Percentiles rank a stretch among this genome's conserved stretches.
These are phyloP conservation scores for Saccharomycopsis hybrid DNA, from an alignment of 1,139 yeast species.

Conservation along the genomic window DNA sequence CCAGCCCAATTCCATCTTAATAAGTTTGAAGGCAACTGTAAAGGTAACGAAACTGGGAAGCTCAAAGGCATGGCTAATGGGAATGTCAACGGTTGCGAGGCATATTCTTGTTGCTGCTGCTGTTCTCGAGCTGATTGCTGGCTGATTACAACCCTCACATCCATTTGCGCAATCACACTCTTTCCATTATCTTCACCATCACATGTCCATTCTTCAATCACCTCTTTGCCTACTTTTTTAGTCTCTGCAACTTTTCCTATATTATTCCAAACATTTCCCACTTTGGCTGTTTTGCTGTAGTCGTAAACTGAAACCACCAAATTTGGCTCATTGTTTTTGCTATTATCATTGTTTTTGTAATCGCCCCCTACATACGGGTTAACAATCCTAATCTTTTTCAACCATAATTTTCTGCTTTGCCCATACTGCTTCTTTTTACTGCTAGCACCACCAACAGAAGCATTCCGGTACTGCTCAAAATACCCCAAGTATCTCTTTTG, in stretches of 20 bases:
- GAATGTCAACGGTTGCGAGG: constrained; percentile 15
- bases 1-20: too few relatives aligned
- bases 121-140: too few relatives aligned
- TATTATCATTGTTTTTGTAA: neutral
- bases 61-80: constrained; percentile 27
- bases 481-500: constrained; percentile 66
- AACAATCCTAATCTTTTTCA: neutral
- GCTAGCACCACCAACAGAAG: neutral
- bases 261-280: neutral
- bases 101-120: too few relatives aligned
- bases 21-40: too few relatives aligned
- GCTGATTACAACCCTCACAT: too few relatives aligned
- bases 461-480: constrained; percentile 12
- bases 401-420: neutral
- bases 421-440: neutral
- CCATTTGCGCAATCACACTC: neutral
- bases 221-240: neutral
- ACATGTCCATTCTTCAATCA: constrained; percentile 22
- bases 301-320: neutral
- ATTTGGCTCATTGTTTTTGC: neutral
- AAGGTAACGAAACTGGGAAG: too few relatives aligned
- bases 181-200: constrained; percentile 32
- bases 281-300: neutral
- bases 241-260: neutral
- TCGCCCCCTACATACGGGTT: neutral